Evolutionary conservation across 306 rosid genomes (phyloP).

Genomic region (Oxytropis ochrocephala): DNA sequence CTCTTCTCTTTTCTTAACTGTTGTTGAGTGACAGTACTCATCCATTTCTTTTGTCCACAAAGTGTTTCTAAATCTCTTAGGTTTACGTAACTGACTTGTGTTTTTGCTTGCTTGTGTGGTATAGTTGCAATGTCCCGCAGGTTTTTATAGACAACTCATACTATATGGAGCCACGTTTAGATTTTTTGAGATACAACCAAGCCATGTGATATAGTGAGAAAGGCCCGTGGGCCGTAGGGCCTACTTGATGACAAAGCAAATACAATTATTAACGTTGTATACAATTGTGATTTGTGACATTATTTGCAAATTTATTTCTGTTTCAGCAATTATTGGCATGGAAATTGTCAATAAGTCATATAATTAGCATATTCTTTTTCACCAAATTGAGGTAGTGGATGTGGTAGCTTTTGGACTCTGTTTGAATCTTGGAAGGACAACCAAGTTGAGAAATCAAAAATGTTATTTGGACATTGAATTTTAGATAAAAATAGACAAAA

Average conservation of each 20-base stretch:
- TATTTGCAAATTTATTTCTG: neutral
- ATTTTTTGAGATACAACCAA: neutral
- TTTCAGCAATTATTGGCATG: too few relatives aligned
- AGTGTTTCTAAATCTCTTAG: neutral
- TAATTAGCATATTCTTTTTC: too few relatives aligned
- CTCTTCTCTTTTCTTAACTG: neutral
- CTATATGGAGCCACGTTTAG: neutral
- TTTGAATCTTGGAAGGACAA: too few relatives aligned
- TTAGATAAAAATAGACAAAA: too few relatives aligned
- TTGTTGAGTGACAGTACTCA: neutral
- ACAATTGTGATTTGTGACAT: neutral
- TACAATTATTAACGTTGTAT: neutral
- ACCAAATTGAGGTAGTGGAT: too few relatives aligned
- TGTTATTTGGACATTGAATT: too few relatives aligned
- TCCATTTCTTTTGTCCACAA: conserved; percentile 10
- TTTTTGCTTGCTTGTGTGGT: neutral
- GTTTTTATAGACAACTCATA: conserved; percentile 12
- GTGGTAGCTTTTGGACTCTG: too few relatives aligned
- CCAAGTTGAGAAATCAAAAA: too few relatives aligned
- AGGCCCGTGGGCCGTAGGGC: neutral
- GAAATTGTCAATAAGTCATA: neutral
- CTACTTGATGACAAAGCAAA: neutral
- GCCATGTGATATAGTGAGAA: neutral
- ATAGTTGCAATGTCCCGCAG: neutral
- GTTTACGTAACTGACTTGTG: neutral